phyloP scores from a whole-genome alignment of 371 early-diverging fungal genomes.

The Sporodiniella umbellata region DNA sequence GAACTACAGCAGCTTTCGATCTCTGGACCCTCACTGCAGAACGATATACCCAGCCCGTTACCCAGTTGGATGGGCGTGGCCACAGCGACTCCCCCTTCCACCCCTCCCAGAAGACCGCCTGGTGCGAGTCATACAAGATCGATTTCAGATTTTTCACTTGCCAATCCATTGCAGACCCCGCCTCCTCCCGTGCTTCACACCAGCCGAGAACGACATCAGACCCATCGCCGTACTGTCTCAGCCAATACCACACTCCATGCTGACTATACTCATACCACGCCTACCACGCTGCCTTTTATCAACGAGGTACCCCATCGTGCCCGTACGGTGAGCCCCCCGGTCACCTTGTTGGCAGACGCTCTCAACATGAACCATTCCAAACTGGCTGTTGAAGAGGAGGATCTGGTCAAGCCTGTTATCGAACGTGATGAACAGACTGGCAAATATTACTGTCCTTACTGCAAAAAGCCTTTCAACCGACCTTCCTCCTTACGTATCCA shows the following conservation, averaged over 20 bases:
- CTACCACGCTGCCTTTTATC: conserved; percentile 2
- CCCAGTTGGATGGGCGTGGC: conserved; percentile 19
- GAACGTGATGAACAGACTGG: conserved; percentile 23
- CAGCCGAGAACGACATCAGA: conserved; percentile 7
- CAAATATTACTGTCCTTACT: conserved; percentile 28
- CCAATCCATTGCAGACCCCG: conserved; percentile 1
- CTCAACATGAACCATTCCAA: conserved; percentile 8
- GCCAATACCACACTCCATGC: conserved; percentile 10
- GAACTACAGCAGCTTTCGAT: conserved; percentile 27
- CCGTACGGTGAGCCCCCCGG: conserved; percentile 19
- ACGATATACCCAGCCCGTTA: conserved; percentile 13
- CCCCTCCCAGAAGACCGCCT: conserved; percentile 10
- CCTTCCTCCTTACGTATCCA: conserved; percentile 60
- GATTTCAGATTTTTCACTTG: conserved; percentile 10
- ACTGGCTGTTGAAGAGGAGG: conserved; percentile 6
- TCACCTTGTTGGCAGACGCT: conserved; percentile 11
- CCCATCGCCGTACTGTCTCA: conserved; percentile 23
- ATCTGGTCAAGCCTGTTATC: conserved; percentile 15
- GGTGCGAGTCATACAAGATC: conserved; percentile 21
- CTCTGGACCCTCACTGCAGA: conserved; percentile 10
- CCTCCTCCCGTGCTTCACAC: neutral
- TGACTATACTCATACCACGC: neutral
- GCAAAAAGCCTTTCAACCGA: conserved; percentile 31
- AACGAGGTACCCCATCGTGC: conserved; percentile 17
- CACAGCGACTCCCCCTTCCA: neutral